Conservation (phyloP, 129 eudicot genomes). For the Glebionis coronaria region DNA sequence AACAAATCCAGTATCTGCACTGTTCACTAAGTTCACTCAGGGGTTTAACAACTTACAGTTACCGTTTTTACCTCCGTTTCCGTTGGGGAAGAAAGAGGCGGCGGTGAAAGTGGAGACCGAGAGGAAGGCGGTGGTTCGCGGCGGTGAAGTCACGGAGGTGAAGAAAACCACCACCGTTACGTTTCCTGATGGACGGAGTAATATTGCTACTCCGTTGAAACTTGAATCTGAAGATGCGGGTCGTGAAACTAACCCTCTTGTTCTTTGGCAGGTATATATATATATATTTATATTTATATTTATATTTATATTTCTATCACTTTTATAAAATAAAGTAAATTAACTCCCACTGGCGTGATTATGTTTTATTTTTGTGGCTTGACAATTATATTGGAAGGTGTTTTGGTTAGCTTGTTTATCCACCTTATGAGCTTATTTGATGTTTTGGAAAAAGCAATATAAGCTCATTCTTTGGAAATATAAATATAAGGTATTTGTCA, state of each 20-base stretch:
- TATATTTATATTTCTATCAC: background rate
- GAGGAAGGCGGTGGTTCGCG: slow-evolving; percentile 22
- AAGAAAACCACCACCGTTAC: slow-evolving; percentile 38
- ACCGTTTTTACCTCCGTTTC: slow-evolving; percentile 17
- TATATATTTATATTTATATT: background rate
- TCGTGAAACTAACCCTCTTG: slow-evolving; percentile 49
- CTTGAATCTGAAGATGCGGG: slow-evolving; percentile 55
- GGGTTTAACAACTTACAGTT: slow-evolving; percentile 22
- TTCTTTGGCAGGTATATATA: slow-evolving; percentile 73
- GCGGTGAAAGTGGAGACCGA: slow-evolving; percentile 30
- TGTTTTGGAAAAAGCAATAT: too few species aligned
- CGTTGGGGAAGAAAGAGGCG: slow-evolving; percentile 26
- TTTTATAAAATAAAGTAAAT: too few species aligned
- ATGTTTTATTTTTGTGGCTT: too few species aligned
- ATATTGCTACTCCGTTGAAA: slow-evolving; percentile 38
- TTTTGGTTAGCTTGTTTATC: too few species aligned
- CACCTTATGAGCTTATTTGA: too few species aligned
- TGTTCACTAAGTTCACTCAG: slow-evolving; percentile 35
- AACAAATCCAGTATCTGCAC: slow-evolving; percentile 31
- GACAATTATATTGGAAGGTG: too few species aligned
- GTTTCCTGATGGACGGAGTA: slow-evolving; percentile 30
- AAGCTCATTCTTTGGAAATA: too few species aligned
- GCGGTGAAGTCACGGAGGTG: slow-evolving; percentile 24
- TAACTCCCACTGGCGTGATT: too few species aligned
- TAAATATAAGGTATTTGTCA: too few species aligned